phyloP scores from a whole-genome alignment of 2,329 filamentous ascomycete species.

The Fusarium paranaense region DNA sequence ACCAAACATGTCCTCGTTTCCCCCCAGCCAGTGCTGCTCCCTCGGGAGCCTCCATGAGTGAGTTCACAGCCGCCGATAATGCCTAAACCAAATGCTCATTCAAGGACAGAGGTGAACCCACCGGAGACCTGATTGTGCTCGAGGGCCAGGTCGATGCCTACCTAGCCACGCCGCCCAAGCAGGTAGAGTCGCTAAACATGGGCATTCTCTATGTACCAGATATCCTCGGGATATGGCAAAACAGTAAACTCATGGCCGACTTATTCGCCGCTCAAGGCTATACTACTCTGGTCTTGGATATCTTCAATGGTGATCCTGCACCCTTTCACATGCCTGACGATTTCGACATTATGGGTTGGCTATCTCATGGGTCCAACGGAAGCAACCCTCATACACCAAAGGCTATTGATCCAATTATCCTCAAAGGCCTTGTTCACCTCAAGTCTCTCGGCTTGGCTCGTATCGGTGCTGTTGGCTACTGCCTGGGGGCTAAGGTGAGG shows the following conservation, averaged over 20 bases:
- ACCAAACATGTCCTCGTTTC: neutral
- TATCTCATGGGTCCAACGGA: neutral
- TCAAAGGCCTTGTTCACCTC: neutral
- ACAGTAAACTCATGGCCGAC: constrained; percentile 53
- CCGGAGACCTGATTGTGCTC: neutral
- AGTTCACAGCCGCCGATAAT: neutral
- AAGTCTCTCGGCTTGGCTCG: neutral
- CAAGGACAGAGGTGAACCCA: neutral
- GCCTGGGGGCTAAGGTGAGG: neutral
- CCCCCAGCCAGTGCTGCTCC: neutral
- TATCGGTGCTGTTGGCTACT: neutral
- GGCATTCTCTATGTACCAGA: constrained; percentile 61
- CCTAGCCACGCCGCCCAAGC: neutral
- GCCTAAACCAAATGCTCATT: neutral
- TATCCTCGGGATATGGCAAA: constrained; percentile 62
- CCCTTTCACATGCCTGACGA: neutral
- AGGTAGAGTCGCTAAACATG: constrained; percentile 10
- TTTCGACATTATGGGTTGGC: neutral
- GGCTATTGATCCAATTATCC: neutral
- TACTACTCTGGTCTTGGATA: constrained; percentile 46
- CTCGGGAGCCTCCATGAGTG: neutral
- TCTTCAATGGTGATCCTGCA: constrained; percentile 41
- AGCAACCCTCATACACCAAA: neutral
- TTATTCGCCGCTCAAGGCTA: constrained; percentile 49
- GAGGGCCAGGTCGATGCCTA: constrained; percentile 1